Conservation (phyloP, 495 filamentous ascomycete species). For the Sabuloglossum arenarium region DNA sequence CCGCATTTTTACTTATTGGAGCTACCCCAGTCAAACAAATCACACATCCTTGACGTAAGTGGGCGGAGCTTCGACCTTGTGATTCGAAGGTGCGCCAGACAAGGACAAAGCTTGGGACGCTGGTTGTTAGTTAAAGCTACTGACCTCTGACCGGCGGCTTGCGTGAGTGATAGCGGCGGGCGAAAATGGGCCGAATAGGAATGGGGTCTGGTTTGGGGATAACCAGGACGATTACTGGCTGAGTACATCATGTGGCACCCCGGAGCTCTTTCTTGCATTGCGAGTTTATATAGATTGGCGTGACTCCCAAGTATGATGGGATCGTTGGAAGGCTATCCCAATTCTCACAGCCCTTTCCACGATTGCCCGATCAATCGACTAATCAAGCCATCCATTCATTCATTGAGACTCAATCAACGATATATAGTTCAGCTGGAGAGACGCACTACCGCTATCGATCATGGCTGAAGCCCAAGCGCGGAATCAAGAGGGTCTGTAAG, state of each 20-base stretch:
- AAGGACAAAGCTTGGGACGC: not conserved
- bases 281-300: not conserved
- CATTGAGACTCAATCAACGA: no score
- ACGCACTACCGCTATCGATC: slow-evolving; percentile 4
- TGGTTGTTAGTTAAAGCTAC: no score
- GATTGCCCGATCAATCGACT: no score
- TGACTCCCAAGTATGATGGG: no score
- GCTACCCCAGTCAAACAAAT: not conserved
- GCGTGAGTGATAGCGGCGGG: no score
- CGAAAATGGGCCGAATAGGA: no score
- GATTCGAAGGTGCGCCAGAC: no score
- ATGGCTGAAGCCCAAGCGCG: slow-evolving; percentile 2
- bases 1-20: not conserved
- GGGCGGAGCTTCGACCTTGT: not conserved
- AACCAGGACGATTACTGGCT: not conserved
- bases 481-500: not conserved
- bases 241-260: not conserved
- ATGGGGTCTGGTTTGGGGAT: not conserved
- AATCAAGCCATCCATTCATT: no score
- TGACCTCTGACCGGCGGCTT: no score
- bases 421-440: not conserved
- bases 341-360: not conserved
- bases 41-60: not conserved
- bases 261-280: not conserved
- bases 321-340: not conserved